Base-by-base conservation (phyloP, 176 grass and related monocot species). In the Oryza glumipatula region DNA sequence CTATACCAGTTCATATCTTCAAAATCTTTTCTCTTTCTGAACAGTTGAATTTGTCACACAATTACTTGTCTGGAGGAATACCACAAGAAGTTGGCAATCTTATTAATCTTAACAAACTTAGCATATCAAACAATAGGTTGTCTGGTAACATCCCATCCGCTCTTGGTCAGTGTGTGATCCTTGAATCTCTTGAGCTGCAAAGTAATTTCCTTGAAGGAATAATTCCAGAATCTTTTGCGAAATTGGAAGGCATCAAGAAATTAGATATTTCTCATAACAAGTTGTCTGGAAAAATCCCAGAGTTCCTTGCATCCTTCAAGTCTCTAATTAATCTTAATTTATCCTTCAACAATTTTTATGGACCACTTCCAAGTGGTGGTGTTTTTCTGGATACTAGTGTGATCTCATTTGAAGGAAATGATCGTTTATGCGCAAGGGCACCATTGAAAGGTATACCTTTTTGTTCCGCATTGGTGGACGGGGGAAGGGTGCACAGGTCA, bases 191-290 rank as follows among this genome's bases (percentile, higher is more conserved):
- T 49, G 61, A 38, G 41, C 35, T 94, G 79, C 82, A 90, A 52
- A 68, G n/a, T 5, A 94, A 94, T 44, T 61, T 70, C 5, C 78
- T 94, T 19, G 14, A 86, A 72, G 88, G 88, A 80, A 76, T 11
- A 14, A 88, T 94, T 86, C 92, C 92, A 83, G 15, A 17, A 4
- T 83, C 88, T 6, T 82, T 94, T 19, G 58, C 12, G 7, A 88
- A 43, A 17, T 68, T 94, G 54, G 75, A 49, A 76, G 85, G 88
- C 15, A 56, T 94, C 13, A 32, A 41, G 21, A 43, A 58, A 17
- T 90, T 35, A 38, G 88, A 94, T 87, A 65, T 94, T 28, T 94
- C 92, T 19, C 48, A 7, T 7, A 94, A 94, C 36, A 86, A 76
- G 36, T 44, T 94, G 15, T 90, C 81, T 13, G 92, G 85, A 8